A percentile compares a stretch with the other conserved stretches of the same genome.
Evolutionary conservation across 225 moss, liverwort and hornwort genomes (phyloP).

Genomic region (Anthoceros angustus): DNA sequence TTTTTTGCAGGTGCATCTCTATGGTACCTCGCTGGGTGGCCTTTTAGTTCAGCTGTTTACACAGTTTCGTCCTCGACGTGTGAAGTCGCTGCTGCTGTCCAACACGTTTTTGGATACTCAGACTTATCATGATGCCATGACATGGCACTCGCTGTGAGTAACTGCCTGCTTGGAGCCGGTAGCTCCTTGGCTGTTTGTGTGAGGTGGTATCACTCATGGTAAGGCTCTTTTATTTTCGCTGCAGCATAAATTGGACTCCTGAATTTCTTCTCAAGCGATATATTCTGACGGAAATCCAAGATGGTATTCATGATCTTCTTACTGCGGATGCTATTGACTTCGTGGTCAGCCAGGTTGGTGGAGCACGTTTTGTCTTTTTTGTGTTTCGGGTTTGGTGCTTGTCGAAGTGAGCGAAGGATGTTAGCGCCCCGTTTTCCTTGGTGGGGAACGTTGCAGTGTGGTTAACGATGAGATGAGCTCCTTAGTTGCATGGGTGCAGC

Average conservation of each 20-base stretch:
- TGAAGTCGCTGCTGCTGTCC: slow-evolving; percentile 85
- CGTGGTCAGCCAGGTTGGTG: slow-evolving; percentile 60
- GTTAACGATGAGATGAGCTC: too few relatives aligned
- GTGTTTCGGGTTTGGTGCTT: background rate
- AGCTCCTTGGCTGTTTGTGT: background rate
- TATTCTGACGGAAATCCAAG: slow-evolving; percentile 83
- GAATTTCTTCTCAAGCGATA: slow-evolving; percentile 89
- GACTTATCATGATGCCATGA: slow-evolving; percentile 54
- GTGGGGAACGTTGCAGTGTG: background rate
- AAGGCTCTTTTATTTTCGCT: background rate
- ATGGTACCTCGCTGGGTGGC: slow-evolving; percentile 91
- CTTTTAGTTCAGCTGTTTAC: slow-evolving; percentile 86
- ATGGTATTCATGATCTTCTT: slow-evolving; percentile 73
- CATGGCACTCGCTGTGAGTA: slow-evolving; percentile 74
- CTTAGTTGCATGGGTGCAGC: too few relatives aligned
- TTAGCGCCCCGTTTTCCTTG: background rate
- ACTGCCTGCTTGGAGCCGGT: background rate
- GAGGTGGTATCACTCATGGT: background rate
- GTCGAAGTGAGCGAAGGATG: background rate
- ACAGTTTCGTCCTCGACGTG: slow-evolving; percentile 72
- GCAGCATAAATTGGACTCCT: slow-evolving; percentile 81
- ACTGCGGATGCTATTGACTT: slow-evolving; percentile 98
- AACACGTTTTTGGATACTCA: slow-evolving; percentile 84
- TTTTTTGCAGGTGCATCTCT: slow-evolving; percentile 57
- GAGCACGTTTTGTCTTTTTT: background rate